phyloP scores from a whole-genome alignment of 352 stramenopile genomes.

The Phytopythium ostracodes region DNA sequence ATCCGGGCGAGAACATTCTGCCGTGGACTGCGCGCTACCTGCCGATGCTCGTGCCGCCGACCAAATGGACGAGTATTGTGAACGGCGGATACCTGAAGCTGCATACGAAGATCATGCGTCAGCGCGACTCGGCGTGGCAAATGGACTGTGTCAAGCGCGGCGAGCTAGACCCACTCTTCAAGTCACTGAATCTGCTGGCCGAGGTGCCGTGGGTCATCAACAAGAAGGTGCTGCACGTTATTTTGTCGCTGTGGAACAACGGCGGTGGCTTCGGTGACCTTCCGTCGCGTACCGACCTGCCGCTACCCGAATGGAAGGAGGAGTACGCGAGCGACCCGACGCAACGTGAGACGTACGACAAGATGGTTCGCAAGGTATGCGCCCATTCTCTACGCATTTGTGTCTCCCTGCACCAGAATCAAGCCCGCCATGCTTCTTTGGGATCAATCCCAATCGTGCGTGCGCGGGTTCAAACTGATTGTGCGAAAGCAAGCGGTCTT shows the following conservation, averaged over 20 bases:
- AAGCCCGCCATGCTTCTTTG: slow-evolving; percentile 56
- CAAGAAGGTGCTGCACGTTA: slow-evolving; percentile 89
- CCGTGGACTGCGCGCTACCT: slow-evolving; percentile 87
- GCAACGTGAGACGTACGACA: slow-evolving; percentile 53
- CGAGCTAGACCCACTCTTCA: slow-evolving; percentile 82
- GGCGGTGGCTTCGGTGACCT: slow-evolving; percentile 93
- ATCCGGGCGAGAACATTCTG: slow-evolving; percentile 53
- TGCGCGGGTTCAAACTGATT: slow-evolving; percentile 85
- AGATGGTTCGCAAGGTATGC: slow-evolving; percentile 75
- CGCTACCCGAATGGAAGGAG: slow-evolving; percentile 51
- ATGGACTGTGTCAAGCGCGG: slow-evolving; percentile 88
- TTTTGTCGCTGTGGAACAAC: slow-evolving; percentile 88
- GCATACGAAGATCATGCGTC: slow-evolving; percentile 92
- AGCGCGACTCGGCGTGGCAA: slow-evolving; percentile 74
- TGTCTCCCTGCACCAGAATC: slow-evolving; percentile 61
- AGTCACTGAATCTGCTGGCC: slow-evolving; percentile 91
- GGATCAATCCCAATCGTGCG: slow-evolving; percentile 2
- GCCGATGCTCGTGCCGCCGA: slow-evolving; percentile 96
- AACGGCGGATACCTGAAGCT: slow-evolving; percentile 93
- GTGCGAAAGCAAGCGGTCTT: slow-evolving; percentile 56
- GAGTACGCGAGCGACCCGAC: slow-evolving; percentile 66
- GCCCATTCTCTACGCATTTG: slow-evolving; percentile 7
- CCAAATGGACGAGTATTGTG: slow-evolving; percentile 84
- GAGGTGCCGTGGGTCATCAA: slow-evolving; percentile 96
- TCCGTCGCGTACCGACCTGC: slow-evolving; percentile 70